These are phyloP conservation scores for Clavispora asparagi DNA, from an alignment of 805 yeast genomes.

Conservation along the genomic window DNA sequence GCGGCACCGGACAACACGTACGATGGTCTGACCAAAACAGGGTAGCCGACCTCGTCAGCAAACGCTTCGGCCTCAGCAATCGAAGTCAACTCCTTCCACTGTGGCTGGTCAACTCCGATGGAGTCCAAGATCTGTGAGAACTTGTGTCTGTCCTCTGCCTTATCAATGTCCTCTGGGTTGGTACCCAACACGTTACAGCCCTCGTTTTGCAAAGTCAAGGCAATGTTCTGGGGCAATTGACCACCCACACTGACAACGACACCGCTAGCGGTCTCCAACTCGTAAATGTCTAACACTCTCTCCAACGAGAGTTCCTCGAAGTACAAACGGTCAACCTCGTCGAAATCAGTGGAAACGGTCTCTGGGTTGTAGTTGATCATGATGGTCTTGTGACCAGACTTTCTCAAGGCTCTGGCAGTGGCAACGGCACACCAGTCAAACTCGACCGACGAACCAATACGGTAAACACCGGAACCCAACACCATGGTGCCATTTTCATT, in stretches of 20 bases:
- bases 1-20: slow-evolving; percentile 98
- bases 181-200: slow-evolving; percentile 96
- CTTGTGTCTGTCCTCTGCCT: slow-evolving; percentile 97
- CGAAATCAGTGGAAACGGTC: slow-evolving; percentile 98
- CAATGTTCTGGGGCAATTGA: slow-evolving; percentile 96
- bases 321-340: slow-evolving; percentile 94
- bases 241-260: slow-evolving; percentile 98
- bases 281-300: slow-evolving; percentile 91
- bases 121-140: slow-evolving; percentile 95
- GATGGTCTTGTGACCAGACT: slow-evolving; percentile 80
- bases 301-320: slow-evolving; percentile 94
- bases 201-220: slow-evolving; percentile 64
- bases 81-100: slow-evolving; percentile 96
- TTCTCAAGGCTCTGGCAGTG: slow-evolving; percentile 89
- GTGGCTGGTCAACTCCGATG: slow-evolving; percentile 97
- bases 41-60: slow-evolving; percentile 87
- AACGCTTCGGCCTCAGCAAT: slow-evolving; percentile 87
- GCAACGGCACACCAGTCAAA: slow-evolving; percentile 99
- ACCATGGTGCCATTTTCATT: slow-evolving; percentile 94
- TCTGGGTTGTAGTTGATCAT: slow-evolving; percentile 99
- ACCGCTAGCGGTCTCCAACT: slow-evolving; percentile 83
- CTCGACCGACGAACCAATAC: slow-evolving; percentile 98
- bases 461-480: slow-evolving; percentile 95
- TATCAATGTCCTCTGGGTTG: slow-evolving; percentile 96
- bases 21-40: slow-evolving; percentile 95